Base-by-base conservation (phyloP, 2,329 filamentous ascomycete species). In the Neonectria ditissima region DNA sequence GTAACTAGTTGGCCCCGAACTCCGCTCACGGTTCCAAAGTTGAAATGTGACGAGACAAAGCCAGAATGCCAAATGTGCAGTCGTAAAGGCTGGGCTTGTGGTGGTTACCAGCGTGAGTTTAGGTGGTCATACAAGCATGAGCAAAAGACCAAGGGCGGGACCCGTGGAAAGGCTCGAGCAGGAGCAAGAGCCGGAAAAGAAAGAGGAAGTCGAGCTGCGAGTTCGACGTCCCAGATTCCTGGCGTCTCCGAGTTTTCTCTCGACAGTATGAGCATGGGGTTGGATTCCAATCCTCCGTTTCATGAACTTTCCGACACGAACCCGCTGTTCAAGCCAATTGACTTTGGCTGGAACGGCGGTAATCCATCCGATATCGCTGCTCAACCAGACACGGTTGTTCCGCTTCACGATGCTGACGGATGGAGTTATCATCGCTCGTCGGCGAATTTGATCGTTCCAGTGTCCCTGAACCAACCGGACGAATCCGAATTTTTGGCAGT, bases 1-100 rank as follows among this genome's bases (percentile, higher is more conserved):
- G n/a, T n/a, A n/a, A n/a, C n/a, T 20, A 6, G 10, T 4, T 16
- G n/a, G 16, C n/a, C 11, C 20, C 6, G n/a, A 41, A n/a, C 37
- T 11, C 8, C 9, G 45, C 41, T 56, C 18, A 61, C 14, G 14
- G 14, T 2, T 34, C 13, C 9, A 14, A n/a, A 65, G 62, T 41
- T 60, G 20, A 65, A 65, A 61, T 65, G 62, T 26, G 62, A 65
- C 9, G 62, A 65, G 43, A 65, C 62, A 10, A 65, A 65, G 53
- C 62, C 62, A 8, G 62, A 57, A 53, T 65, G 62, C 30, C 52
- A 43, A 18, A 47, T 65, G 20, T 65, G 62, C 34, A 61, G 28
- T 16, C 53, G 53, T 26, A 65, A 65, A 16, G 62, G 62, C 7
- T 57, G 57, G 53, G 53, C 37, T 13, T 65, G 62, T n/a, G 62